These are phyloP conservation scores for Helichrysum umbraculigerum DNA, from an alignment of 129 eudicot species.

Conservation along the genomic window DNA sequence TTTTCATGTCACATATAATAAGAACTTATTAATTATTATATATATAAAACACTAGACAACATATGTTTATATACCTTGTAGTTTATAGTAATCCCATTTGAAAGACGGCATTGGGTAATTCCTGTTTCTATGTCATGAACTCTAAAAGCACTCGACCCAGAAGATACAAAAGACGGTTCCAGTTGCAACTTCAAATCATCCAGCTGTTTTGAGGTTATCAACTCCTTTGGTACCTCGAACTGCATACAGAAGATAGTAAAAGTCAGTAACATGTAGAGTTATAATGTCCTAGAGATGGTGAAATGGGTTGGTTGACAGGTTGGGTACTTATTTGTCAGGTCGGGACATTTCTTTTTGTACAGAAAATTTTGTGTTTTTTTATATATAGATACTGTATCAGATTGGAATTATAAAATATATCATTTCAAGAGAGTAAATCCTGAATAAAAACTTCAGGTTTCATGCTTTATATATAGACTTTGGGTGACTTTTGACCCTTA, in stretches of 20 bases:
- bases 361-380: neutral
- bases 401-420: neutral
- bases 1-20: constrained; percentile 8
- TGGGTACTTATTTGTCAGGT: neutral
- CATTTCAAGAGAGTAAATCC: too few species aligned
- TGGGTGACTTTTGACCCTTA: constrained; percentile 3
- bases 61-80: constrained; percentile 64
- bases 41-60: neutral
- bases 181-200: constrained; percentile 58
- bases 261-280: constrained; percentile 5
- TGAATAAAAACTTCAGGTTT: neutral
- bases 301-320: neutral
- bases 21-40: neutral
- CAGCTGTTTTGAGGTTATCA: constrained; percentile 59
- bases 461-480: neutral
- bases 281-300: neutral
- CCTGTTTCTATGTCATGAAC: constrained; percentile 88
- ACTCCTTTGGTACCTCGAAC: constrained; percentile 96
- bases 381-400: neutral
- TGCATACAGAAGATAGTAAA: constrained; percentile 35
- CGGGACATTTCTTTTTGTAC: neutral
- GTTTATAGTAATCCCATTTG: constrained; percentile 92
- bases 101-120: constrained; percentile 78
- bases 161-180: constrained; percentile 64
- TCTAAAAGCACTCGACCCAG: constrained; percentile 41